Percentiles rank a stretch among this genome's conserved stretches.
phyloP scores from a whole-genome alignment of 306 rosid species.

The Pterocarpus macrocarpus region DNA sequence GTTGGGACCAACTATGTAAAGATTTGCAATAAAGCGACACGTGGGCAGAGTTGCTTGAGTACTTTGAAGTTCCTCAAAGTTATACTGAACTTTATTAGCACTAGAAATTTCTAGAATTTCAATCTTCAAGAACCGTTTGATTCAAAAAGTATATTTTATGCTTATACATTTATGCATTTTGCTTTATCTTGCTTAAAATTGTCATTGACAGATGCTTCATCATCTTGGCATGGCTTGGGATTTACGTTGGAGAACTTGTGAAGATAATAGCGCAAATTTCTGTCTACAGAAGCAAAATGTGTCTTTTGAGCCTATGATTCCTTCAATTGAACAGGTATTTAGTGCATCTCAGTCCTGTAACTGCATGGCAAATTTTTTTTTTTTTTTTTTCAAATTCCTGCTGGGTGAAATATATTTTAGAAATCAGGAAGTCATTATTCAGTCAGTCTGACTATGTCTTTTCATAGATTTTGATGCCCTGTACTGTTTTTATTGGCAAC shows the following conservation, averaged over 20 bases:
- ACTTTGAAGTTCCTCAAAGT: conserved; percentile 4
- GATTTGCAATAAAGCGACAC: too few relatives aligned
- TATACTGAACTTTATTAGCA: background rate
- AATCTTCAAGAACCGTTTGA: conserved; percentile 6
- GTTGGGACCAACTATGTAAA: too few relatives aligned
- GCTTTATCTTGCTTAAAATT: conserved; percentile 36
- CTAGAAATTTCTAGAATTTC: conserved; percentile 26
- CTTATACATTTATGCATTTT: conserved; percentile 22
- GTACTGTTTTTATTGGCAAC: conserved; percentile 34
- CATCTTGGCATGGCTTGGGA: conserved; percentile 95
- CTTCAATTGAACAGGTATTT: conserved; percentile 78
- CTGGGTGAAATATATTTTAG: background rate
- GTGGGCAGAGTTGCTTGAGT: background rate
- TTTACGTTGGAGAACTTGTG: conserved; percentile 75
- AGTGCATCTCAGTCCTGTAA: background rate
- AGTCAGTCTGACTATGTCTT: background rate
- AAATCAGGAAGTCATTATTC: conserved; percentile 3
- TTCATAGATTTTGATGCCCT: conserved; percentile 40
- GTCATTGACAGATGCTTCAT: conserved; percentile 70
- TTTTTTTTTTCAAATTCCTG: background rate
- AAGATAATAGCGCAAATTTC: conserved; percentile 46
- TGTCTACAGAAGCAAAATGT: conserved; percentile 53
- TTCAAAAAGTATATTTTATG: conserved; percentile 20
- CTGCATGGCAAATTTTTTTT: too few relatives aligned
- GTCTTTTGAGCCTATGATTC: conserved; percentile 69